These are phyloP conservation scores for Penstemon newberryi DNA, from an alignment of 257 asterid genomes.

Conservation along the genomic window DNA sequence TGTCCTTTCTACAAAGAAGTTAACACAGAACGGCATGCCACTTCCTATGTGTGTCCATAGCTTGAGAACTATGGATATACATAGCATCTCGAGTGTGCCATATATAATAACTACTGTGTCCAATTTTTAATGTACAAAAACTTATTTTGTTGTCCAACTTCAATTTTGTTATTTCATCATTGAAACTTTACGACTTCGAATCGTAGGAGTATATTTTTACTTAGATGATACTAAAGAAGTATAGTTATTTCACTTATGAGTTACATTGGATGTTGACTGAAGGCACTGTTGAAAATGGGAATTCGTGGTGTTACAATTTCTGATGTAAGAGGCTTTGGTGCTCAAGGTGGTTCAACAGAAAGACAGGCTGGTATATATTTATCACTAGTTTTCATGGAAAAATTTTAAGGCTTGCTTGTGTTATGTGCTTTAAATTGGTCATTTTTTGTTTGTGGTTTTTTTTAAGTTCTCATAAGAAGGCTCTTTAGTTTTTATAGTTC, in stretches of 20 bases:
- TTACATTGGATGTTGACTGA: slow-evolving; percentile 26
- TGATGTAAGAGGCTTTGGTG: slow-evolving; percentile 95
- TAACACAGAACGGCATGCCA: background rate
- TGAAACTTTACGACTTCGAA: background rate
- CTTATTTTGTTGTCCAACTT: background rate
- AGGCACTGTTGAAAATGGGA: slow-evolving; percentile 90
- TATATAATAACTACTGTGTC: background rate
- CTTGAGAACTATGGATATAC: background rate
- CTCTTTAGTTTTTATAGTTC: slow-evolving; percentile 12
- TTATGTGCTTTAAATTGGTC: background rate
- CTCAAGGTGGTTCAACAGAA: slow-evolving; percentile 92
- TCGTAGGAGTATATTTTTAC: background rate
- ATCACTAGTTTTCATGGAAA: slow-evolving; percentile 18
- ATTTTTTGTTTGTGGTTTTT: background rate
- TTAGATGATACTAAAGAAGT: slow-evolving; percentile 5
- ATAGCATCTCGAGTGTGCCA: slow-evolving; percentile 11
- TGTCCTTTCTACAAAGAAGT: slow-evolving; percentile 1
- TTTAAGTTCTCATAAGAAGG: background rate
- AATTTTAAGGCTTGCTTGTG: slow-evolving; percentile 1
- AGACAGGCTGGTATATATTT: slow-evolving; percentile 79
- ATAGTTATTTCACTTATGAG: slow-evolving; percentile 15
- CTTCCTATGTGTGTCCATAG: background rate
- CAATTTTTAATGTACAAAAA: background rate
- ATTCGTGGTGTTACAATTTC: slow-evolving; percentile 95
- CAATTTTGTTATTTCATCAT: background rate